Evolutionary conservation across 306 rosid species (phyloP), one percentile per base, ranked within the genome.

Genomic region (Prosopis cineraria): DNA sequence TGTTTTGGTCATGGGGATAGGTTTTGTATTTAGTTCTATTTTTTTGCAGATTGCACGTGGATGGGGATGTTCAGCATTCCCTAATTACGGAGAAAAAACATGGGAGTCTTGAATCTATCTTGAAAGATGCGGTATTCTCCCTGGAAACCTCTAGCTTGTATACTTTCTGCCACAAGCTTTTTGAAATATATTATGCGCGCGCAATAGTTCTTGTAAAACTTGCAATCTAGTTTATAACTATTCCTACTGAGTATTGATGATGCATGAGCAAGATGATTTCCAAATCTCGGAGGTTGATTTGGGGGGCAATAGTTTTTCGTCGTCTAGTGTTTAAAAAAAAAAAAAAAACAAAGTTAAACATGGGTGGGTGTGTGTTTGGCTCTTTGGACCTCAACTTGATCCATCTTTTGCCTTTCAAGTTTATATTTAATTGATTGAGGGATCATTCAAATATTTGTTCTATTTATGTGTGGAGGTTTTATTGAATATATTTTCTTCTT

Each of bases 21-120:
- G 62, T 55, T 24, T 24, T 55, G 62, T 55, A 55, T 55, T 55
- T 55, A 55, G 62, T 55, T 55, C 14, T 22, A 9, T 55, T 24
- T 27, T 24, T 55, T 55, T 55, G 62, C 62, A 22, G 62, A 55
- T 52, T 71, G 50, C 40, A 37, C 69, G 30, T 71, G 58, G 53
- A 41, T 16, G 34, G 47, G 44, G 48, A 25, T 36, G 40, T 13
- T 37, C 60, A 29, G 33, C 36, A 70, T 63, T 75, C 70, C 66
- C 56, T 19, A 66, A 77, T 58, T 65, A 52, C 20, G 72, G 68
- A 70, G 56, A 22, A 3, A 40, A 36, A 47, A 73, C 68, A 25
- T 9, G 74, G 24, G 68, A 62, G 17, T 27, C 36, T 59, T 20
- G 81, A 76, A 52, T 30, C 63, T 41, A 73, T 81, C 1, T 47